Percentiles rank a stretch among this genome's conserved stretches.
Evolutionary conservation across 2,329 filamentous ascomycete genomes (phyloP).

Genomic region (Neophaeococcomyces mojaviensis): DNA sequence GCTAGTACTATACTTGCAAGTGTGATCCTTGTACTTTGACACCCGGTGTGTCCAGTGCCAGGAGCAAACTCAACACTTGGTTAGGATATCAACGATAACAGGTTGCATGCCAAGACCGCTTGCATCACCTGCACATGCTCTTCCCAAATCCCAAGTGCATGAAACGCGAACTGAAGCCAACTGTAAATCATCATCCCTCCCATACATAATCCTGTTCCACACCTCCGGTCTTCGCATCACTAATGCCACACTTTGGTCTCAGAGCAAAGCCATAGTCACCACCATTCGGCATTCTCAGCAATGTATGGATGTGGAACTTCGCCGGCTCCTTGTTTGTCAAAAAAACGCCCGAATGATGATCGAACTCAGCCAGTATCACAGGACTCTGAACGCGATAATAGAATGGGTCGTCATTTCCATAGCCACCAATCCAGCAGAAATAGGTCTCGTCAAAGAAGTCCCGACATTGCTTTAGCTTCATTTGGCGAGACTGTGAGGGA

Average conservation of each 20-base stretch:
- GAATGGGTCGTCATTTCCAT: conserved; percentile 59
- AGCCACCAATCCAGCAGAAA: conserved; percentile 72
- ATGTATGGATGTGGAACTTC: conserved; percentile 72
- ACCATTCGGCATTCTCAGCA: conserved; percentile 63
- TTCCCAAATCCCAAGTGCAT: no score
- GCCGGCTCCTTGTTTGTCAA: conserved; percentile 64
- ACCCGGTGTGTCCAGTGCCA: no score
- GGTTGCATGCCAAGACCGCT: no score
- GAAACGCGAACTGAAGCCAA: background rate
- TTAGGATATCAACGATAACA: no score
- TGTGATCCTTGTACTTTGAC: no score
- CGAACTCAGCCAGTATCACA: conserved; percentile 67
- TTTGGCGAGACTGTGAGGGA: conserved; percentile 46
- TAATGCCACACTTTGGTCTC: conserved; percentile 20
- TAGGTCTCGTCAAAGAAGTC: conserved; percentile 62
- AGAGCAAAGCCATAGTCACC: conserved; percentile 65
- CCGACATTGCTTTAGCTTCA: conserved; percentile 49
- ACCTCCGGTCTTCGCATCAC: conserved; percentile 24
- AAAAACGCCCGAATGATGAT: conserved; percentile 73
- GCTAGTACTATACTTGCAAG: no score
- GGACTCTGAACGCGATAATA: conserved; percentile 74
- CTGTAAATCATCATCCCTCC: conserved; percentile 15
- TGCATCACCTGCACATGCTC: no score
- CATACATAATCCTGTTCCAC: conserved; percentile 32
- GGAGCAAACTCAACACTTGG: no score